Base-by-base conservation (phyloP, 768 basidiomycete genomes). In the Mycena rebaudengoi region DNA sequence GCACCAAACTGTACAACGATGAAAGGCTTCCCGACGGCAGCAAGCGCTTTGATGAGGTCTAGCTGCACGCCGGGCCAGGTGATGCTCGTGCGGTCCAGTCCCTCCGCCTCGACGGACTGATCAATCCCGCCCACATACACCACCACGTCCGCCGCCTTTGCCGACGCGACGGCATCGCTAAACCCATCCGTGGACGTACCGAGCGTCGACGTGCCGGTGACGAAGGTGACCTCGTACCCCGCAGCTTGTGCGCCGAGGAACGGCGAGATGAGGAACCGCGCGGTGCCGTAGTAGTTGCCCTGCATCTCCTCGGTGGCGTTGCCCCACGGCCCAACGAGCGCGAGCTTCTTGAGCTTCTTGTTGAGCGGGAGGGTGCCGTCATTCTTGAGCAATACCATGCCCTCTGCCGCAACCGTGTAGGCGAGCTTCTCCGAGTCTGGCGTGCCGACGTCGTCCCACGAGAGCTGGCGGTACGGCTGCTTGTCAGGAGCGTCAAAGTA, bases 311-410 rank as follows among this genome's bases (percentile, higher is more conserved):
- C 79, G 0, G 86, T 87, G 10, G 86, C 85, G 65, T 86, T 85
- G 3, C 81, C 83, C 80, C 80, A 86, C 4, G 86, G 86, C 1
- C 90, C 89, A 57, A 90, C 79, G 39, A 90, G 70, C 13, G 86
- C 88, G 32, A 91, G 71, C 18, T 78, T 85, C 58, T 82, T 85
- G 54, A 83, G 73, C 1, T 74, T 76, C 3, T 73, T 70, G 20
- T 79, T 78, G 45, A 90, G 76, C 3, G 89, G 89, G 5, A 91
- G 76, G 7, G 80, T 82, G 4, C 83, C 84, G 53, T 88, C 86
- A 68, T 90, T 91, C 78, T 90, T 90, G 16, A 90, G 75, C 7
- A 90, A 77, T 13, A 88, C 86, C 5, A 87, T 81, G 26, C 86
- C 85, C 68, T 87, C 83, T 4, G 82, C 73, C 3, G 86, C 86